These are phyloP conservation scores for Colletotrichum abscissum DNA, from an alignment of 2,329 filamentous ascomycete genomes.

Conservation along the genomic window DNA sequence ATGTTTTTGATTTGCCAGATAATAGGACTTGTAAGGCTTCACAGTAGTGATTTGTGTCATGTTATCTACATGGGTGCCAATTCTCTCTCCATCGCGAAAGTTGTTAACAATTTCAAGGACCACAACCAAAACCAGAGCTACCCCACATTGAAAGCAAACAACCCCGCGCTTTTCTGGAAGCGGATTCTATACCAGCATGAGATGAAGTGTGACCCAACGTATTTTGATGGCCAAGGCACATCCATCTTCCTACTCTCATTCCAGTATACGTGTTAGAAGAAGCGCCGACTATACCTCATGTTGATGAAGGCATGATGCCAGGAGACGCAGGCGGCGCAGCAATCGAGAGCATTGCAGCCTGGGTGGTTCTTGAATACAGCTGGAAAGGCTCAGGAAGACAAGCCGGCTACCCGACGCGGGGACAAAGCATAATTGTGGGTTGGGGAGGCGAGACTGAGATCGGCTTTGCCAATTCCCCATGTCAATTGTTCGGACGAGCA, in stretches of 20 bases:
- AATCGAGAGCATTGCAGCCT: no score
- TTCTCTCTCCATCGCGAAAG: no score
- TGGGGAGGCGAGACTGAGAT: not conserved
- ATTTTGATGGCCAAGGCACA: not conserved
- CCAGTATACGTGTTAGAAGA: not conserved
- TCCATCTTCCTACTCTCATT: fast-evolving
- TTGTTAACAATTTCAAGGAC: not conserved
- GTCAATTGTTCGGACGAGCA: not conserved
- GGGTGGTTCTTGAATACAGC: not conserved
- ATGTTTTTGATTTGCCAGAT: not conserved
- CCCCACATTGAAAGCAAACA: not conserved
- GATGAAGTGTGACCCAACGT: not conserved
- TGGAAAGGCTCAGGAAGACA: not conserved
- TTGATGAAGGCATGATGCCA: no score
- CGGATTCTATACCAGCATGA: not conserved
- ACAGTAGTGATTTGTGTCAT: no score
- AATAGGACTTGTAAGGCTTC: no score
- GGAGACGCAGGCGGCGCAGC: not conserved
- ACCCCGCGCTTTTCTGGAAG: not conserved
- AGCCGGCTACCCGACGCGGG: not conserved
- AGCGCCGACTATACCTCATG: no score
- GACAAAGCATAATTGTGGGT: not conserved
- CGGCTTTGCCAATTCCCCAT: not conserved
- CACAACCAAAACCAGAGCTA: not conserved
- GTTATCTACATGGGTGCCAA: no score